These are phyloP conservation scores for Avena atlantica DNA, from an alignment of 176 grass and related monocot genomes.

Conservation along the genomic window DNA sequence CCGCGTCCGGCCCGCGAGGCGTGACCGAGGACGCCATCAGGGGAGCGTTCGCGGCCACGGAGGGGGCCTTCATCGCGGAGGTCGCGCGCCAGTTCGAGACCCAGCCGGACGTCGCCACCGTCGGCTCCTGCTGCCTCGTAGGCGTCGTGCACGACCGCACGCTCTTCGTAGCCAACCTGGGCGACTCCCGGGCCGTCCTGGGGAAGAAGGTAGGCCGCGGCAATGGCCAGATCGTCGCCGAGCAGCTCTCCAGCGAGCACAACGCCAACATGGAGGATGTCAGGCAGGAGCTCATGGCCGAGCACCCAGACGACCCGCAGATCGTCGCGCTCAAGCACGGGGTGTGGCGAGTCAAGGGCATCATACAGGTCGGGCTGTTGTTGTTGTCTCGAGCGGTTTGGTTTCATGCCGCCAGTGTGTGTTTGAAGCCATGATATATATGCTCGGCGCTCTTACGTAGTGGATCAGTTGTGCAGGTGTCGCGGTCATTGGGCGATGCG, in stretches of 20 bases:
- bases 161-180: conserved; percentile 77
- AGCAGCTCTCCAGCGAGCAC: conserved; percentile 82
- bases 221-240: conserved; percentile 62
- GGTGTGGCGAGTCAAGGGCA: conserved; percentile 92
- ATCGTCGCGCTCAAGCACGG: conserved; percentile 92
- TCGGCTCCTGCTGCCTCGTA: conserved; percentile 80
- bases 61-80: conserved; percentile 67
- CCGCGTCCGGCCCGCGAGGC: conserved; percentile 52
- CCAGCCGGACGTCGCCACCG: conserved; percentile 79
- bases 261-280: conserved; percentile 81
- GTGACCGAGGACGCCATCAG: conserved; percentile 58
- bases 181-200: conserved; percentile 83
- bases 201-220: conserved; percentile 67
- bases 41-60: conserved; percentile 74
- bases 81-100: conserved; percentile 61
- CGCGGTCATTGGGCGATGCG: conserved; percentile 84
- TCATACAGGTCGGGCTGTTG: conserved; percentile 80
- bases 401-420: background rate
- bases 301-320: conserved; percentile 77
- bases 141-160: conserved; percentile 64
- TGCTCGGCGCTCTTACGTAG: conserved; percentile 37
- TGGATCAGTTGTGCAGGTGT: conserved; percentile 63
- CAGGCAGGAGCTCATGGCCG: conserved; percentile 74
- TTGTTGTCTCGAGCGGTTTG: conserved; percentile 4
- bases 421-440: conserved; percentile 8